Evolutionary conservation across 345 rosid species (phyloP), one percentile per base, ranked within the genome.

Genomic region (Tarenaya hassleriana): DNA sequence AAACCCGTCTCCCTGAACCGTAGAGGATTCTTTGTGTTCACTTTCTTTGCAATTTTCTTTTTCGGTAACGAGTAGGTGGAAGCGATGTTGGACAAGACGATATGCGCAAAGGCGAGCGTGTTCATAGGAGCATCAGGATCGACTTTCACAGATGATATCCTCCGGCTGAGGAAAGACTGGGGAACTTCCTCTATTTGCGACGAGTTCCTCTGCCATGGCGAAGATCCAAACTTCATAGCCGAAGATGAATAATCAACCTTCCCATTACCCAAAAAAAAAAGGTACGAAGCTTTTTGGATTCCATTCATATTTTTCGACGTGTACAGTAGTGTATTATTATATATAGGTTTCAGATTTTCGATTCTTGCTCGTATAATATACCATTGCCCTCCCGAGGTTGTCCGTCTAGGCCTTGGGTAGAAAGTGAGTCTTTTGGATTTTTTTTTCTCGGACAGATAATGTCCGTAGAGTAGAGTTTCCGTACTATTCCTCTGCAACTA

Each of bases 61-160:
- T 45, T n/a, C n/a, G n/a, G n/a, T 41, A 60, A 55, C 12, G 16
- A 14, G 10, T 68, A 90, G 97, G 96, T 90, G 76, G 96, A 86
- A 69, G 97, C 95, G 10, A 90, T 86, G 96, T 73, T 90, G 53
- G 98, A 91, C 65, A 91, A 87, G 69, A 74, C 92, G 8, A 91
- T 87, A 57, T 72, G 94, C 24, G 94, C 95, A 5, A 70, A 79
- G 88, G 75, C 94, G 0, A 76, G 68, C 9, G 90, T 89, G 39
- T 89, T 86, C 67, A 76, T 86, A 1, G 95, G 97, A 68, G 80
- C 96, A 16, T 64, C 84, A 0, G 97, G 95, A 14, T 89, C 95
- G 5, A 86, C 97, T 24, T 86, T 90, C 70, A 86, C 94, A 0
- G 91, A 81, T 70, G 97, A 90, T 60, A 90, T 90, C 38, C 67